phyloP scores from a whole-genome alignment of 192 early-diverging fungal species.

The Coemansia asiatica region DNA sequence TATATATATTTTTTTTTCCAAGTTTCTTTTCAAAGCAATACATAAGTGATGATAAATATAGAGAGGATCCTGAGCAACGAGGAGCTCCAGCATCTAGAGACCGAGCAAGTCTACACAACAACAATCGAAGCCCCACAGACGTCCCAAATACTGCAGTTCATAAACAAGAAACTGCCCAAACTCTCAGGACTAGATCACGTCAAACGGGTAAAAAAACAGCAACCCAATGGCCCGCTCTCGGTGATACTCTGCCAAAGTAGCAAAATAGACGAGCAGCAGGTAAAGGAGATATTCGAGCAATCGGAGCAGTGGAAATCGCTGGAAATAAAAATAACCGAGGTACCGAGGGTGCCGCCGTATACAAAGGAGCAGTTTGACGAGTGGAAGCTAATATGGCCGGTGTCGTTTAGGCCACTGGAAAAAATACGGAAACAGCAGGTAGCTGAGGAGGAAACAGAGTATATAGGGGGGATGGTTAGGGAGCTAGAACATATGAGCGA shows the following conservation, averaged over 20 bases:
- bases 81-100: constrained; percentile 37
- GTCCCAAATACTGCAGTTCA: constrained; percentile 24
- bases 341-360: constrained; percentile 64
- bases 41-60: constrained; percentile 8
- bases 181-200: constrained; percentile 42
- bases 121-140: constrained; percentile 16
- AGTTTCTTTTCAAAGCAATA: too few relatives aligned
- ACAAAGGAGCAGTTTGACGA: constrained; percentile 70
- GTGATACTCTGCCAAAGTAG: constrained; percentile 41
- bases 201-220: constrained; percentile 30
- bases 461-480: constrained; percentile 13
- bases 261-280: constrained; percentile 7
- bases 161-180: constrained; percentile 18
- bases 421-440: constrained; percentile 16
- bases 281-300: constrained; percentile 6
- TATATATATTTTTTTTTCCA: too few relatives aligned
- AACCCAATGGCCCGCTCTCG: not conserved
- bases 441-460: constrained; percentile 16
- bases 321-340: constrained; percentile 15
- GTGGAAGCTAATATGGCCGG: constrained; percentile 83
- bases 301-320: constrained; percentile 21
- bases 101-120: constrained; percentile 31
- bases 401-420: constrained; percentile 62
- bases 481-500: not conserved
- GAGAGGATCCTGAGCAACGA: constrained; percentile 31